These are phyloP conservation scores for Vachellia pachyceras DNA, from an alignment of 306 rosid genomes.

Conservation along the genomic window DNA sequence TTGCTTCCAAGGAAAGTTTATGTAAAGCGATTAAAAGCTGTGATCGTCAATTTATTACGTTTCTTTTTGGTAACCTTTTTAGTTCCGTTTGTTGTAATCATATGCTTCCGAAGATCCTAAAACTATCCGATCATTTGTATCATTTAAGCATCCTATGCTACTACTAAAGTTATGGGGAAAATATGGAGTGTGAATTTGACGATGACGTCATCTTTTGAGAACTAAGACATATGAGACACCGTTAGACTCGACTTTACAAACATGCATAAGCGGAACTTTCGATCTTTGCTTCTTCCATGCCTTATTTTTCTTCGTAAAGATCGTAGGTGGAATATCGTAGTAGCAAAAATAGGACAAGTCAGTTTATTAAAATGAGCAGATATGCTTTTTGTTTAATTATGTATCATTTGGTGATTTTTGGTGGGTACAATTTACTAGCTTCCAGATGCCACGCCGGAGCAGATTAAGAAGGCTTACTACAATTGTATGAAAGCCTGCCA, in stretches of 20 bases:
- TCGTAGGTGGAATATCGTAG: neutral
- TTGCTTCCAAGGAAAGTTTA: neutral
- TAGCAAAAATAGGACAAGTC: neutral
- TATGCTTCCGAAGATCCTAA: neutral
- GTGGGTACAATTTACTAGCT: conserved; percentile 55
- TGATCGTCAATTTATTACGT: neutral
- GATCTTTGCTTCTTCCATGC: neutral
- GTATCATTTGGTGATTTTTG: conserved; percentile 32
- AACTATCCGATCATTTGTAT: neutral
- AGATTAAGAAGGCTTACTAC: conserved; percentile 88
- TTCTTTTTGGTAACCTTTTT: neutral
- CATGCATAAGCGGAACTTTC: neutral
- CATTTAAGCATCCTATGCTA: neutral
- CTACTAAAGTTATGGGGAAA: neutral
- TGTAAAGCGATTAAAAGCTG: neutral
- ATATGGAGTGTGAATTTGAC: neutral
- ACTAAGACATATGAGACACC: too few relatives aligned
- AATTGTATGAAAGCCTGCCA: conserved; percentile 98
- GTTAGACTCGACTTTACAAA: neutral
- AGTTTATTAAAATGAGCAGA: conserved; percentile 2
- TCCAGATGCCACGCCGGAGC: conserved; percentile 87
- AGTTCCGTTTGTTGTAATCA: neutral
- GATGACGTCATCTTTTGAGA: neutral
- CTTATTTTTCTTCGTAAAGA: neutral
- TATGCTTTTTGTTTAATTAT: neutral